Conservation (phyloP, 495 filamentous ascomycete species). For the Penicillium herquei region DNA sequence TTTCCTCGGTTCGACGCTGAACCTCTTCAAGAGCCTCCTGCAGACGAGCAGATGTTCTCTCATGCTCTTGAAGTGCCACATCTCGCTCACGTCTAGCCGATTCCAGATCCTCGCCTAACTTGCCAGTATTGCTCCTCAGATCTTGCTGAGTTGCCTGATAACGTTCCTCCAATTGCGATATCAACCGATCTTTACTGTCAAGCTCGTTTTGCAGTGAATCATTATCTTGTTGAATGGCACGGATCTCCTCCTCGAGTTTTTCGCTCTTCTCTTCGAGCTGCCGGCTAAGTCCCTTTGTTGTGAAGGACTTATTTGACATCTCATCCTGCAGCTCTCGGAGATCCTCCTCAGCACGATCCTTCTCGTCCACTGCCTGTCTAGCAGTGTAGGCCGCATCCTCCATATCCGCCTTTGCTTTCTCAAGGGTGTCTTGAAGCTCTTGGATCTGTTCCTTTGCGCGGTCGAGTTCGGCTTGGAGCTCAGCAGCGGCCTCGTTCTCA, state of each 20-base stretch:
- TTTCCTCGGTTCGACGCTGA: slow-evolving; percentile 60
- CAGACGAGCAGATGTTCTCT: slow-evolving; percentile 46
- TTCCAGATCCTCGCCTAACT: slow-evolving; percentile 45
- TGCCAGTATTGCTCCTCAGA: slow-evolving; percentile 38
- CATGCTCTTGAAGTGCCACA: slow-evolving; percentile 30
- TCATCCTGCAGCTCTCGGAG: slow-evolving; percentile 67
- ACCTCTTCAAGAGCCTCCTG: slow-evolving; percentile 55
- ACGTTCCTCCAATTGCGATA: slow-evolving; percentile 39
- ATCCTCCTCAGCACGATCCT: slow-evolving; percentile 48
- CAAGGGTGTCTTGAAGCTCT: slow-evolving; percentile 60
- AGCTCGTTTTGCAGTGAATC: slow-evolving; percentile 47
- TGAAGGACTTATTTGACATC: slow-evolving; percentile 75
- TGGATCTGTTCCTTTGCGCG: slow-evolving; percentile 55
- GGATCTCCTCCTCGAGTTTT: slow-evolving; percentile 63
- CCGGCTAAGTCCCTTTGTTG: slow-evolving; percentile 69
- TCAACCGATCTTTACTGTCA: slow-evolving; percentile 45
- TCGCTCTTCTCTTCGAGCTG: slow-evolving; percentile 71
- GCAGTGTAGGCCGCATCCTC: slow-evolving; percentile 59
- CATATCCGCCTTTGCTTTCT: slow-evolving; percentile 50
- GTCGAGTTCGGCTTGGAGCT: slow-evolving; percentile 53
- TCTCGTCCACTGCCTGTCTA: slow-evolving; percentile 61
- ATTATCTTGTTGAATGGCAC: slow-evolving; percentile 58
- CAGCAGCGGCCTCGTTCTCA: slow-evolving; percentile 49
- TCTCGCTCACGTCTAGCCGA: slow-evolving; percentile 38
- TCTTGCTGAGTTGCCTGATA: slow-evolving; percentile 43